phyloP scores from a whole-genome alignment of 305 asterid genomes.

The Lippia alba region DNA sequence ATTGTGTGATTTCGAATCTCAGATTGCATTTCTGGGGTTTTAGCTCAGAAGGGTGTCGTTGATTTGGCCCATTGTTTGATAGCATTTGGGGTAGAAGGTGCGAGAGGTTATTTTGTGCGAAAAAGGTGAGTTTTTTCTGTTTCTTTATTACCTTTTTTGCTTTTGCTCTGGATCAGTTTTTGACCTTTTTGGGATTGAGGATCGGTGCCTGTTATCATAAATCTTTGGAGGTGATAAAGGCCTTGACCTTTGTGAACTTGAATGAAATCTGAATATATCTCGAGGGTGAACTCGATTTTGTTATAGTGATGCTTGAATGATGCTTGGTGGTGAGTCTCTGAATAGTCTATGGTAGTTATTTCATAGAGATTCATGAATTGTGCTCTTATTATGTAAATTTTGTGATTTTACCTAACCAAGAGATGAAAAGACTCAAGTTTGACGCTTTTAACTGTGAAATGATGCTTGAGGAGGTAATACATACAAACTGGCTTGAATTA shows the following conservation, averaged over 20 bases:
- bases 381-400: conserved; percentile 6
- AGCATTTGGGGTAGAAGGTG: conserved; percentile 25
- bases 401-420: not conserved
- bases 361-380: not conserved
- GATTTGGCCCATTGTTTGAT: conserved; percentile 21
- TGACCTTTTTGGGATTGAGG: conserved; percentile 10
- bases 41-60: conserved; percentile 29
- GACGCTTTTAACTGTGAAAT: not conserved
- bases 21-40: conserved; percentile 38
- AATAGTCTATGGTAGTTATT: conserved; percentile 18
- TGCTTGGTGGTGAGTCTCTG: conserved; percentile 16
- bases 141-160: not conserved
- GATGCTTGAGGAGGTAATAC: conserved; percentile 2
- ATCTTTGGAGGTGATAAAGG: not conserved
- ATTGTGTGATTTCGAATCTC: conserved; percentile 27
- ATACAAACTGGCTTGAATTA: conserved; percentile 1
- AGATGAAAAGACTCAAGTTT: not conserved
- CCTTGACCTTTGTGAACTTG: conserved; percentile 6
- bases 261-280: not conserved
- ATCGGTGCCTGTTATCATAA: not conserved
- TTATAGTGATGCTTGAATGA: not conserved
- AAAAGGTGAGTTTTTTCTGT: conserved; percentile 35
- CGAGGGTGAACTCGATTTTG: not conserved
- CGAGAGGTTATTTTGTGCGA: not conserved
- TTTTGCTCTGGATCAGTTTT: not conserved